Evolutionary conservation across 202 grass and related monocot species (phyloP).

Genomic region (Panicum hallii): DNA sequence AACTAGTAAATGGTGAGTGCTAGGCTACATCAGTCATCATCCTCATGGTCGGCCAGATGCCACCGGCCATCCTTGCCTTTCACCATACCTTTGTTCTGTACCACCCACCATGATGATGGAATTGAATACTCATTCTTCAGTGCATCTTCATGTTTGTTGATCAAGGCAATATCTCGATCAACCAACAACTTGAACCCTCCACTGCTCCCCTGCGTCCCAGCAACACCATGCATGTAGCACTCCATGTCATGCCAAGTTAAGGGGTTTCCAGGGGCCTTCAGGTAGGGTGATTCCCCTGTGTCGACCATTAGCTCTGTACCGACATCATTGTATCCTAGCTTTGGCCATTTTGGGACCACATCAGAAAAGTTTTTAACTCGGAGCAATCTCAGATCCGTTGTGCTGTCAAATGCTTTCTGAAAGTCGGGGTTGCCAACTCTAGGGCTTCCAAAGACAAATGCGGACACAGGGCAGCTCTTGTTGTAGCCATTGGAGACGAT

Average conservation of each 20-base stretch:
- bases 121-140: slow-evolving; percentile 75
- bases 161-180: slow-evolving; percentile 72
- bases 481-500: slow-evolving; percentile 69
- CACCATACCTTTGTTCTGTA: slow-evolving; percentile 81
- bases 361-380: slow-evolving; percentile 66
- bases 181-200: slow-evolving; percentile 69
- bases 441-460: slow-evolving; percentile 79
- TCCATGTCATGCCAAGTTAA: slow-evolving; percentile 86
- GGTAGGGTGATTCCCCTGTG: slow-evolving; percentile 67
- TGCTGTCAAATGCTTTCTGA: slow-evolving; percentile 54
- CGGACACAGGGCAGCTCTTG: slow-evolving; percentile 53
- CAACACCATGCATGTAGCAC: slow-evolving; percentile 76
- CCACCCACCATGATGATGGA: slow-evolving; percentile 78
- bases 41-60: slow-evolving; percentile 82
- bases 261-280: slow-evolving; percentile 66
- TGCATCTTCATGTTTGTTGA: slow-evolving; percentile 75
- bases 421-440: slow-evolving; percentile 75
- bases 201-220: slow-evolving; percentile 65
- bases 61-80: slow-evolving; percentile 73
- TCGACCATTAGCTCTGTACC: slow-evolving; percentile 69
- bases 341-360: slow-evolving; percentile 78
- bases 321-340: slow-evolving; percentile 62
- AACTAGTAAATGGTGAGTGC: neutral
- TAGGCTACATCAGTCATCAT: slow-evolving; percentile 54
- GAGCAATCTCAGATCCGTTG: slow-evolving; percentile 66